A percentile compares a stretch with the other conserved stretches of the same genome.
Evolutionary conservation across 1,139 yeast species (phyloP).

Genomic region (Magnusiomyces ingens): DNA sequence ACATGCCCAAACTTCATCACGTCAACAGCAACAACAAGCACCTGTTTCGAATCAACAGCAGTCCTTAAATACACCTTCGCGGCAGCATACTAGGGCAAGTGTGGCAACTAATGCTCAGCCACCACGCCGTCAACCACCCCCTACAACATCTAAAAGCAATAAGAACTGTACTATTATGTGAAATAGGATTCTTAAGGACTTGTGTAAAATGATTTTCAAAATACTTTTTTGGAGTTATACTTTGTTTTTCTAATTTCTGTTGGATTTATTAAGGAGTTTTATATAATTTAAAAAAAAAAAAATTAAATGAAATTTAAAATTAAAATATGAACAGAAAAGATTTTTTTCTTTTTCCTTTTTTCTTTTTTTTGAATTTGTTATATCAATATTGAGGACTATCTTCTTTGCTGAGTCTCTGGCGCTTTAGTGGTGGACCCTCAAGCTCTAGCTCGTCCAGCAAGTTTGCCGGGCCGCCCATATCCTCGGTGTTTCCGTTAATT

Average conservation of each 20-base stretch:
- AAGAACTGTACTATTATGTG: slow-evolving; percentile 2
- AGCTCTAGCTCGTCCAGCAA: no score
- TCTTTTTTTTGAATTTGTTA: no score
- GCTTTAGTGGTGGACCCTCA: no score
- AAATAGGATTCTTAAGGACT: not conserved
- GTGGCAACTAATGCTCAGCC: not conserved
- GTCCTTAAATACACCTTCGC: not conserved
- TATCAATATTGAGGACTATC: no score
- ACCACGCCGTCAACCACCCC: not conserved
- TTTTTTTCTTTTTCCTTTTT: no score
- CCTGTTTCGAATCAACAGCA: slow-evolving; percentile 6
- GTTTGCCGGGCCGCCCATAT: no score
- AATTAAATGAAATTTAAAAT: not conserved
- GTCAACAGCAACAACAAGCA: slow-evolving; percentile 5
- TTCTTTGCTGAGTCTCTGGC: no score
- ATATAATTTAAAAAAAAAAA: not conserved
- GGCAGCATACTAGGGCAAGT: not conserved
- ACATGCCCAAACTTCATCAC: slow-evolving; percentile 5
- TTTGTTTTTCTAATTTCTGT: not conserved
- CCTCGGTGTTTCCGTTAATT: no score
- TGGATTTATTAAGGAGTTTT: not conserved
- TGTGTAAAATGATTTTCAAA: no score
- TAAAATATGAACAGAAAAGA: not conserved
- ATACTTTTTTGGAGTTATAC: not conserved
- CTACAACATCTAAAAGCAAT: not conserved